Percentiles rank a stretch among this genome's conserved stretches.
Conservation (phyloP, 306 rosid genomes). For the Vachellia pachyceras region DNA sequence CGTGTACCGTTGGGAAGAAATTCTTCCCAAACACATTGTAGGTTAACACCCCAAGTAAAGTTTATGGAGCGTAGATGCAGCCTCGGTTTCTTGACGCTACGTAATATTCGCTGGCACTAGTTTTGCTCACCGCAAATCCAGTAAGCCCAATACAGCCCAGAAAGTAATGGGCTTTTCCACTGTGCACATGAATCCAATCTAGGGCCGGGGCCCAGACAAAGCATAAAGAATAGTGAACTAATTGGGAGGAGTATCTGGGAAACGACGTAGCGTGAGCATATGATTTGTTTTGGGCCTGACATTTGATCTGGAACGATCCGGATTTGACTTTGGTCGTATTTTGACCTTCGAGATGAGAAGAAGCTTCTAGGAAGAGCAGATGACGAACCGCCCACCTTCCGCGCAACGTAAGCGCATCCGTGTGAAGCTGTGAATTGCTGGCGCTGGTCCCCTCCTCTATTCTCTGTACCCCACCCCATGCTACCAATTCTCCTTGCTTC, state of each 20-base stretch:
- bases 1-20: too few species aligned
- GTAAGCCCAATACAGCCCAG: not conserved
- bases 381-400: not conserved
- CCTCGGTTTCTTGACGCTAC: not conserved
- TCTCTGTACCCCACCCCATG: not conserved
- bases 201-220: not conserved
- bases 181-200: not conserved
- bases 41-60: too few species aligned
- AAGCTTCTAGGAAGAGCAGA: constrained; percentile 25
- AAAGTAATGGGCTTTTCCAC: not conserved
- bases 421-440: not conserved
- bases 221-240: not conserved
- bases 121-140: not conserved
- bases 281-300: not conserved
- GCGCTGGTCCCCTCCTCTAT: constrained; percentile 21
- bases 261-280: not conserved
- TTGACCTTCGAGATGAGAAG: not conserved
- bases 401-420: constrained; percentile 23
- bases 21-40: too few species aligned
- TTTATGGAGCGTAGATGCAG: too few species aligned
- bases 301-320: too few species aligned
- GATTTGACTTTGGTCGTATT: not conserved
- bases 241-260: not conserved
- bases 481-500: not conserved
- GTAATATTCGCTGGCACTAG: not conserved